Evolutionary conservation across 805 yeast genomes (phyloP).

Genomic region (Kluyveromyces wickerhamii): DNA sequence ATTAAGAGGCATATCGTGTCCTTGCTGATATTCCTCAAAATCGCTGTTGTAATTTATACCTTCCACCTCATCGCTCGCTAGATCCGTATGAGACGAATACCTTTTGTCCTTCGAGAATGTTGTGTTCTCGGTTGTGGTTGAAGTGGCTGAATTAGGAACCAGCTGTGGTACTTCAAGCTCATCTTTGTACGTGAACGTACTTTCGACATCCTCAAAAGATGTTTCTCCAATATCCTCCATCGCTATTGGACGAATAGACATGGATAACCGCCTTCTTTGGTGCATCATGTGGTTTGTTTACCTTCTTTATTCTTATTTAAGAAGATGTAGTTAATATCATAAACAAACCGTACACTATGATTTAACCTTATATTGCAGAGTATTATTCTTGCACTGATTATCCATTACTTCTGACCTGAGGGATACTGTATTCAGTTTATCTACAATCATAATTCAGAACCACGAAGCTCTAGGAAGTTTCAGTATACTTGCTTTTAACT

Average conservation of each 20-base stretch:
- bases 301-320: no score
- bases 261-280: background rate
- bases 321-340: no score
- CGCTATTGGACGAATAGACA: constrained; percentile 17
- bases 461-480: no score
- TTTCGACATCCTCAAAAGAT: constrained; percentile 28
- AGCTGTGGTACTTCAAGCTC: constrained; percentile 7
- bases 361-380: no score
- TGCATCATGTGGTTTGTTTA: constrained; percentile 1
- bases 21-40: constrained; percentile 23
- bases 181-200: constrained; percentile 15
- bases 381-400: no score
- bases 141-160: constrained; percentile 16
- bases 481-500: no score
- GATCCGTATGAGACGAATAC: constrained; percentile 14
- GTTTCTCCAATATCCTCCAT: constrained; percentile 22
- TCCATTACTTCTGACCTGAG: no score
- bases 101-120: constrained; percentile 19
- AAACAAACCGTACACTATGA: no score
- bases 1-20: constrained; percentile 1
- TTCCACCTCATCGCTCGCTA: constrained; percentile 16
- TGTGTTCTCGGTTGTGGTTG: constrained; percentile 25
- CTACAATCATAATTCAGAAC: no score
- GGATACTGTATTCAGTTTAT: no score
- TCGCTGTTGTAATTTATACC: constrained; percentile 23